Base-by-base conservation (phyloP, 2,329 filamentous ascomycete species). In the Nemania sp. region DNA sequence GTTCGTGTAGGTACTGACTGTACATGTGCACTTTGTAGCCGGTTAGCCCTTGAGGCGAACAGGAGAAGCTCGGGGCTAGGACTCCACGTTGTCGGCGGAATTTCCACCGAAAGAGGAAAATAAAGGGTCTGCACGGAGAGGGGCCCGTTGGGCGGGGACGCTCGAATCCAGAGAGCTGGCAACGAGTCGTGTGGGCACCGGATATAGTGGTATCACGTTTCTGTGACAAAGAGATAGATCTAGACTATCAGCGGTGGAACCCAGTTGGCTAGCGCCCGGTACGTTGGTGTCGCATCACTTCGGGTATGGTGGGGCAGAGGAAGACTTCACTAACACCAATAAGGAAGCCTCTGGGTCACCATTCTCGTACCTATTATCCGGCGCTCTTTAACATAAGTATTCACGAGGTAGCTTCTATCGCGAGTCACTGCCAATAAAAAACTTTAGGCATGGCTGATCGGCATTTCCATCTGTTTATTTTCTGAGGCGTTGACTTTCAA, bases 21-120 rank as follows among this genome's bases (percentile, higher is more conserved):
- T 31, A 41, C 36, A 40, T 41, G n/a, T 22, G n/a, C 12, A 17
- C 39, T 26, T 49, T 33, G 39, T 28, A 41, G 17, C 20, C 5
- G 5, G 23, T 8, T n/a, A n/a, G n/a, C n/a, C n/a, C n/a, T n/a
- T n/a, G 15, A 15, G 22, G 34, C 26, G 19, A 31, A 31, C 8
- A 45, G 26, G 23, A n/a, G n/a, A 7, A 44, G 28, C 36, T 42
- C 30, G 22, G 37, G n/a, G 19, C 24, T n/a, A 23, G 22, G 19
- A 11, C 42, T 34, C 22, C 49, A 49, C 49, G 49, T 44, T 22
- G 22, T 44, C 44, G 53, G 53, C 20, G 34, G 15, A 30, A 44
- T 20, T 22, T 15, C 17, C 15, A 23, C 39, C 39, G n/a, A 46
- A 53, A 56, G 30, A 40, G 39, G 40, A 19, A 41, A 42, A 48